Evolutionary conservation across 2,329 filamentous ascomycete species (phyloP), one percentile per base, ranked within the genome.

Genomic region (Nemania sp.): DNA sequence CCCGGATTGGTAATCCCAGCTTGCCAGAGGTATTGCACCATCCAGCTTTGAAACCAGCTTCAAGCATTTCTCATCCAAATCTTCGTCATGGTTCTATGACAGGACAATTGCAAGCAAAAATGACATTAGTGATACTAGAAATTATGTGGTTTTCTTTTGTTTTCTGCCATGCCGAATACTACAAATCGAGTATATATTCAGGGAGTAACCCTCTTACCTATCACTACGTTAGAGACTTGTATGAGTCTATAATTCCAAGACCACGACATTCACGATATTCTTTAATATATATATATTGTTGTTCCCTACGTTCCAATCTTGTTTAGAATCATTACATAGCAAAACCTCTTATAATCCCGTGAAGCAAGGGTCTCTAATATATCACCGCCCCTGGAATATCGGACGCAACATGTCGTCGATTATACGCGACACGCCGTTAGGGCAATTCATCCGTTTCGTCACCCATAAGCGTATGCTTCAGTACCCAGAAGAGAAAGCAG

Each of bases 371-470:
- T n/a, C n/a, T n/a, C n/a, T n/a, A n/a, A n/a, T n/a, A n/a, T n/a
- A 35, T 13, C 18, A 20, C 26, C 8, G 24, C 15, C 18, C 10
- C 22, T 32, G 13, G 8, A 4, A 43, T 15, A 52, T 56, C 15
- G 24, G 20, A 29, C 18, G 22, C n/a, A 51, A 43, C 45, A 66
- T 62, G 43, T 47, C 45, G 32, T 62, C 56, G 22, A 24, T 73
- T 24, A 64, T 76, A 57, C 70, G 73, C 47, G 75, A 76, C 45
- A 71, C 76, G 47, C 72, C 75, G 22, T 43, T 77, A 26, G 78
- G 78, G 41, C 72, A 73, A 10, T 49, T 76, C 29, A 66, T 80
- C 52, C 77, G 78, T 6, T 70, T 75, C 7, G 20, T 76, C n/a
- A 77, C 74, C 7, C 51, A 68, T 20, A 77, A 77, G 65, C 73